Evolutionary conservation across 305 asterid species (phyloP), one percentile per base, ranked within the genome.

Genomic region (Fraxinus greggii): DNA sequence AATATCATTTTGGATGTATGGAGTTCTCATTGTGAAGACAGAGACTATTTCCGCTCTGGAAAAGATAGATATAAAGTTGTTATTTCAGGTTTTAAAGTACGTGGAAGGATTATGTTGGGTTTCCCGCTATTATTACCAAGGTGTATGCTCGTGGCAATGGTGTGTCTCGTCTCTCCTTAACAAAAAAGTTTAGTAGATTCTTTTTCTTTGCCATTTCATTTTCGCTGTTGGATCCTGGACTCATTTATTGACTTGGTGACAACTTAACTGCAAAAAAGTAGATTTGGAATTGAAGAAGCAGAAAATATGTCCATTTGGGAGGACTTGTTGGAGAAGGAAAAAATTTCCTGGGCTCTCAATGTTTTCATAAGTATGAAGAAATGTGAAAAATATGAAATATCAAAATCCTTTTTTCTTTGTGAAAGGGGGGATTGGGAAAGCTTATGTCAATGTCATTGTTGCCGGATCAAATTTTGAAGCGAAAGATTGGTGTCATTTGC

Each of bases 61-160:
- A 36, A 54, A 69, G 73, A 61, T 61, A 61, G 63, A 73, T 78
- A 83, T 85, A 70, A 89, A 65, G 79, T 74, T 56, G 26, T 23
- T 82, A 17, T 29, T 80, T 84, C 93, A 94, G 98, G 97, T 94
- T 75, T 88, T 87, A 87, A 93, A 92, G 87, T 97, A 87, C 82
- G 97, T 97, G 83, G 99, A 93, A 88, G 98, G 98, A 31, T 85
- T 94, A 82, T 97, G 99, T 82, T 96, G 98, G 98, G 94, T 93
- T 87, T 93, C 97, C 93, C 97, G 96, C 88, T 94, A 97, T 89
- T 97, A 97, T 89, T 96, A 90, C 89, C 97, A 97, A 90, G 99
- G 98, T 82, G 99, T 97, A 85, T 92, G 98, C 93, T 97, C 99
- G 8, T 97, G 99, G 99, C 95, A 85, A 83, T 97, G 99, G 98